These are phyloP conservation scores for Sporopachydermia quercuum DNA, from an alignment of 805 yeast species.

Conservation along the genomic window DNA sequence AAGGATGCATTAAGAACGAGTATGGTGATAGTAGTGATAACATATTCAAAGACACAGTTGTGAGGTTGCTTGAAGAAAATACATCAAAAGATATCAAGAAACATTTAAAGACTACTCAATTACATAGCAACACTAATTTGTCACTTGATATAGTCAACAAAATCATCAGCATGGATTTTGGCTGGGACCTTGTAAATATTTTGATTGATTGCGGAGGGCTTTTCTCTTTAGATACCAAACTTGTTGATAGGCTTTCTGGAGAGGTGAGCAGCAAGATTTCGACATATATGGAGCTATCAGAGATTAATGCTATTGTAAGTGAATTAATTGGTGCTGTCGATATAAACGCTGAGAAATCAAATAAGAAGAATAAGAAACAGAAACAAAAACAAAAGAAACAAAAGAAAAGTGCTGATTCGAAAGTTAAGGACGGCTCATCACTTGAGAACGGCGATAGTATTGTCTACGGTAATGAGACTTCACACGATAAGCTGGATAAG, in stretches of 20 bases:
- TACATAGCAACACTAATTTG: constrained; percentile 19
- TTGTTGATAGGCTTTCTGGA: constrained; percentile 28
- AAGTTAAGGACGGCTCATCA: neutral
- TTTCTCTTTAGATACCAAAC: constrained; percentile 43
- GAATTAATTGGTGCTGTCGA: constrained; percentile 15
- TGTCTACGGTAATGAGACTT: too few species aligned
- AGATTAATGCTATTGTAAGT: constrained; percentile 12
- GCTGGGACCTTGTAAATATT: constrained; percentile 47
- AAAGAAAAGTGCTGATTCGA: constrained; percentile 2
- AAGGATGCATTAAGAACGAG: constrained; percentile 11
- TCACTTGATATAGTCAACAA: constrained; percentile 24
- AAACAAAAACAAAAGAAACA: constrained; percentile 9
- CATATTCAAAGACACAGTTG: constrained; percentile 50
- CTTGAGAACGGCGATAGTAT: too few species aligned
- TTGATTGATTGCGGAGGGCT: constrained; percentile 64
- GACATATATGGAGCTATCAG: constrained; percentile 13
- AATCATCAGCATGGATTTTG: constrained; percentile 31
- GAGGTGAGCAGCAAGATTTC: constrained; percentile 34
- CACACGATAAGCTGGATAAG: neutral
- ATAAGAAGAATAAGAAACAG: constrained; percentile 13
- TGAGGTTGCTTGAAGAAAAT: constrained; percentile 52
- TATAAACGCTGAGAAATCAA: constrained; percentile 4
- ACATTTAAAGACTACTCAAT: constrained; percentile 19
- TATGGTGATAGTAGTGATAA: constrained; percentile 26
- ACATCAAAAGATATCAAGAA: constrained; percentile 43